phyloP scores from a whole-genome alignment of 768 basidiomycete genomes.

The Pleurotus salmoneostramineus region DNA sequence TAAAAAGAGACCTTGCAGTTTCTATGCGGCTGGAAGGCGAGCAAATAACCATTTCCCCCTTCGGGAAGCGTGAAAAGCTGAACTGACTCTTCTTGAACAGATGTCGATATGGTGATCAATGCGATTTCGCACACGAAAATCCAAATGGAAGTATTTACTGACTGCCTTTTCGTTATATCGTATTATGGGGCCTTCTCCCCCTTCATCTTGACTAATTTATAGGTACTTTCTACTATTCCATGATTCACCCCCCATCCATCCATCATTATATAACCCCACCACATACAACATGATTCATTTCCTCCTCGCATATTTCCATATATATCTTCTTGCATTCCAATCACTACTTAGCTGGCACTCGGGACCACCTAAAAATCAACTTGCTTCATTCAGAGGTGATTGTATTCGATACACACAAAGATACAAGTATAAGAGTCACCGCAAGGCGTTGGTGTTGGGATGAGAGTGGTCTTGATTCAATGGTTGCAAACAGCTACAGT shows the following conservation, averaged over 20 bases:
- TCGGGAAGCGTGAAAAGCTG: conserved; percentile 35
- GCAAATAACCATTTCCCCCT: conserved; percentile 45
- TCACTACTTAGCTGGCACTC: no score
- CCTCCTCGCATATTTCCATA: neutral
- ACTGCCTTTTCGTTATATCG: neutral
- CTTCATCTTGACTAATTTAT: conserved; percentile 8
- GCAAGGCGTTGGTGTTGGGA: no score
- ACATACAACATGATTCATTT: neutral
- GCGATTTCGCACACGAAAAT: conserved; percentile 75
- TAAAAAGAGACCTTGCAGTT: conserved; percentile 89
- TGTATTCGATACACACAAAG: no score
- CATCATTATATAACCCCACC: neutral
- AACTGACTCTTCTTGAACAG: conserved; percentile 50
- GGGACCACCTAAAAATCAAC: no score
- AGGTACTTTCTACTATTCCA: neutral
- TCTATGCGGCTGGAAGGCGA: conserved; percentile 91
- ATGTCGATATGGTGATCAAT: conserved; percentile 87
- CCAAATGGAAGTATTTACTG: conserved; percentile 19
- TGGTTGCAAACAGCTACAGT: no score
- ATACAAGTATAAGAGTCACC: no score
- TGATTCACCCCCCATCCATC: neutral
- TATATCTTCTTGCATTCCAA: no score
- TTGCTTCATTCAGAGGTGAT: no score
- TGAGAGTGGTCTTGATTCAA: no score
- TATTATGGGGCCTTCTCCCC: conserved; percentile 1